Base-by-base conservation (phyloP, 768 basidiomycete species). In the Royoungia palumana region DNA sequence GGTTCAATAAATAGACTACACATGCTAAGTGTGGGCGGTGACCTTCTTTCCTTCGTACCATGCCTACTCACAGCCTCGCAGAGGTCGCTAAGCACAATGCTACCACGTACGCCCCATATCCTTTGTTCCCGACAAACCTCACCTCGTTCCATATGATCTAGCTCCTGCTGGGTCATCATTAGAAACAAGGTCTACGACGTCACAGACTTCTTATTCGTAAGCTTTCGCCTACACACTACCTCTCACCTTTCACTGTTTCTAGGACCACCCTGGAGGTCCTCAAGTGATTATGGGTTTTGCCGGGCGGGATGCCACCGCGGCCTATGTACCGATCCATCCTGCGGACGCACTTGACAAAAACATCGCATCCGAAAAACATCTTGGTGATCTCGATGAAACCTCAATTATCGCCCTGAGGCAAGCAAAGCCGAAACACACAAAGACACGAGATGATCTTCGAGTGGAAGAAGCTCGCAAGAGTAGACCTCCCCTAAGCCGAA, bases 81-180 rank as follows among this genome's bases (percentile, higher is more conserved):
- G 76, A 88, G 62, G 76, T 89, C 19, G 75, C 81, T 22, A 61
- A 76, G 42, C 85, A 89, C 65, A 81, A 78, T 57, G 74, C 75
- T 16, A 35, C 67, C 17, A 61, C 69, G 86, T 85, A 50, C 35
- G 72, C 64, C 19, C 21, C 24, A 17, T 52, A 42, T 12, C 19
- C 50, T 39, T 11, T 8, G 17, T 42, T 41, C 51, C 57, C 40
- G 54, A 40, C 56, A 41, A 25, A 35, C 35, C n/a, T 35, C 38
- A 35, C 32, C 32, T 1, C 32, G 6, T 32, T 32, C 14, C 14
- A n/a, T 8, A 25, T 14, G 4, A 6, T 17, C n/a, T 51, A 87
- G 85, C 34, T 86, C 85, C 16, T 90, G 89, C 62, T 93, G 90
- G 90, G 82, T 93, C 56, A 82, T 92, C 61, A 86, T 93, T 54